Percentiles rank a stretch among this genome's conserved stretches.
Evolutionary conservation across 202 grass and related monocot genomes (phyloP).

Genomic region (Musa balbisiana): DNA sequence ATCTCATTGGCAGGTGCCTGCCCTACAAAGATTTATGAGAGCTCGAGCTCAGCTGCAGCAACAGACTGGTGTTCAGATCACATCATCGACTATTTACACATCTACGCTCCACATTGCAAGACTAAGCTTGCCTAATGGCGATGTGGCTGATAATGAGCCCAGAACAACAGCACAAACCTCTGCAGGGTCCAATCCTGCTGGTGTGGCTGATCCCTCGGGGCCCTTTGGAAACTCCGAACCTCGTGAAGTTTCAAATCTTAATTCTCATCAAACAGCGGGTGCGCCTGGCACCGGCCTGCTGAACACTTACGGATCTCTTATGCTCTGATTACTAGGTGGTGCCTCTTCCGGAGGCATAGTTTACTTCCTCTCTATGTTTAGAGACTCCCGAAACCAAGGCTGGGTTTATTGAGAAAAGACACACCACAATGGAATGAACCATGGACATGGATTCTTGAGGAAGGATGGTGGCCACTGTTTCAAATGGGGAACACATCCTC

Average conservation of each 20-base stretch:
- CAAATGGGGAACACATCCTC: no score
- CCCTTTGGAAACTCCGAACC: slow-evolving; percentile 29
- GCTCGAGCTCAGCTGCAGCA: slow-evolving; percentile 67
- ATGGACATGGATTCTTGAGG: background rate
- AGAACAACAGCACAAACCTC: slow-evolving; percentile 24
- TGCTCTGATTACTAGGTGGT: slow-evolving; percentile 78
- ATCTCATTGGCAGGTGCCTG: slow-evolving; percentile 66
- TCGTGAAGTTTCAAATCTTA: slow-evolving; percentile 41
- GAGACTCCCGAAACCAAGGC: slow-evolving; percentile 68
- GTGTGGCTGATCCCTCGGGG: slow-evolving; percentile 22
- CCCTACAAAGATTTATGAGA: slow-evolving; percentile 90
- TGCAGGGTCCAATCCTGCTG: slow-evolving; percentile 23
- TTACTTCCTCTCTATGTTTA: slow-evolving; percentile 89
- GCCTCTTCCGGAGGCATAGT: slow-evolving; percentile 80
- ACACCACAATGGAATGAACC: background rate
- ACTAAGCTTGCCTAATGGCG: slow-evolving; percentile 59
- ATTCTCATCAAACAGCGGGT: slow-evolving; percentile 41
- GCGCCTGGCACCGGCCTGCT: slow-evolving; percentile 42
- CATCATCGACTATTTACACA: slow-evolving; percentile 83
- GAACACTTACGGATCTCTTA: slow-evolving; percentile 65
- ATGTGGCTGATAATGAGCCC: slow-evolving; percentile 10
- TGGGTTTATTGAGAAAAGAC: slow-evolving; percentile 17
- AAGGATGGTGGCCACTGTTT: no score
- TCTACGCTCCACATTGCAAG: slow-evolving; percentile 92
- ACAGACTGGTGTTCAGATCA: slow-evolving; percentile 83